Conservation (phyloP, 2,329 filamentous ascomycete species). For the Colletotrichum lindemuthianum region DNA sequence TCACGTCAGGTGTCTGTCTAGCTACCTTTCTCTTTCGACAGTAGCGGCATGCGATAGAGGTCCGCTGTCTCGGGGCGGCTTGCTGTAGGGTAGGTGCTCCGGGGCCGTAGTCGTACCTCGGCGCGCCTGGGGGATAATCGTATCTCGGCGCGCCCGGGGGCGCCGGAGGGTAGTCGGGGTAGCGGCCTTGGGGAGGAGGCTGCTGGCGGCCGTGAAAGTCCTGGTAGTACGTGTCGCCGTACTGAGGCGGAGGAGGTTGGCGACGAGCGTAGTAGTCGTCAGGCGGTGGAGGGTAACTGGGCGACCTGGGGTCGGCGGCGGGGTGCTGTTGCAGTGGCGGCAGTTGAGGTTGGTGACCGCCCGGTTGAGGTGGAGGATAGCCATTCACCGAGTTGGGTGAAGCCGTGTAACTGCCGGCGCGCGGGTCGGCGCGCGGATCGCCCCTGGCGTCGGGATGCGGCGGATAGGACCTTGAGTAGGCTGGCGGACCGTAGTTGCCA, state of each 20-base stretch:
- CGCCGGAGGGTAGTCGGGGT: slow-evolving; percentile 46
- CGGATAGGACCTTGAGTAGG: slow-evolving; percentile 50
- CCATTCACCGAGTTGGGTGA: slow-evolving; percentile 58
- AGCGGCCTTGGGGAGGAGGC: slow-evolving; percentile 43
- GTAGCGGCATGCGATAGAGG: slow-evolving; percentile 69
- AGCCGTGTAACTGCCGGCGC: slow-evolving; percentile 45
- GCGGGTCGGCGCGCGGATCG: slow-evolving; percentile 41
- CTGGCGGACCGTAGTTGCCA: slow-evolving; percentile 46
- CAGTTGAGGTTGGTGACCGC: slow-evolving; percentile 29
- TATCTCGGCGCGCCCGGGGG: slow-evolving; percentile 32
- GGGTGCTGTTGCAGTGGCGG: slow-evolving; percentile 30
- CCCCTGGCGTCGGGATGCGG: slow-evolving; percentile 51
- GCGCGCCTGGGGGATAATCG: slow-evolving; percentile 38
- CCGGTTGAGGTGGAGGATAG: slow-evolving; percentile 49
- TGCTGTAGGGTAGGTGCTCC: slow-evolving; percentile 54
- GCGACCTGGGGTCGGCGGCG: slow-evolving; percentile 34
- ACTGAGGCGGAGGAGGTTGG: slow-evolving; percentile 44
- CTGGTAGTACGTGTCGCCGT: slow-evolving; percentile 45
- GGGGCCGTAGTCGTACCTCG: slow-evolving; percentile 44
- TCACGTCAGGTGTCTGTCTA: neutral
- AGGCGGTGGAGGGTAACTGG: slow-evolving; percentile 32
- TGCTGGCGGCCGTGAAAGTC: slow-evolving; percentile 49
- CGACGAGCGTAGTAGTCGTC: slow-evolving; percentile 47
- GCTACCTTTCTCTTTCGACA: slow-evolving; percentile 70
- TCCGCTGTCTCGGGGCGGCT: slow-evolving; percentile 66